Evolutionary conservation across 2,329 filamentous ascomycete genomes (phyloP).

Genomic region (Talaromyces piceae): DNA sequence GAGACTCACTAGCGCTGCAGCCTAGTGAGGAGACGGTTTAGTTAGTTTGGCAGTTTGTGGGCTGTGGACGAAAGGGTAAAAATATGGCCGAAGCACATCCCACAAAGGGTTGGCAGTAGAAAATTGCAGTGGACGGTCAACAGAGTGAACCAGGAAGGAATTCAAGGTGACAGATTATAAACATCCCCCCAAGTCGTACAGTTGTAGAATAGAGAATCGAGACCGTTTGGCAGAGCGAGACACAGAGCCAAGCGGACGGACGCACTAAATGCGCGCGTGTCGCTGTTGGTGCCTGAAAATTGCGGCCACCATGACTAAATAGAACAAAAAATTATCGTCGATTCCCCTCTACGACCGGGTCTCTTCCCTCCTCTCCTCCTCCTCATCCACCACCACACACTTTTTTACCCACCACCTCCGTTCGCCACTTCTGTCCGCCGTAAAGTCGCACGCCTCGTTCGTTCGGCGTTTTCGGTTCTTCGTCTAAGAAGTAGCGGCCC

Average conservation of each 20-base stretch:
- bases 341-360: not conserved
- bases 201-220: not conserved
- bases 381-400: not conserved
- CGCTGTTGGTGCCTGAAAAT: not conserved
- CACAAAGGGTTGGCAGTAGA: not conserved
- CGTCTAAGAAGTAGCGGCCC: not conserved
- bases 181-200: no score
- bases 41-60: no score
- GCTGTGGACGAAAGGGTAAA: not conserved
- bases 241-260: not conserved
- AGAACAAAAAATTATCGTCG: not conserved
- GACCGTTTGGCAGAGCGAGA: not conserved
- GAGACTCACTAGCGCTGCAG: not conserved
- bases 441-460: not conserved
- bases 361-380: slow-evolving; percentile 2
- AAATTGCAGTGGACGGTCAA: not conserved
- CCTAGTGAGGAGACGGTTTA: not conserved
- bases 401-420: not conserved
- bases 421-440: not conserved
- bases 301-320: not conserved
- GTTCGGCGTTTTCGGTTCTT: not conserved
- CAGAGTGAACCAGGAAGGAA: not conserved
- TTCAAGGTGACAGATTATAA: not conserved
- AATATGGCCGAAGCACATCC: not conserved
- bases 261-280: not conserved